Evolutionary conservation across 306 rosid genomes (phyloP), one percentile per base, ranked within the genome.

Genomic region (Styphnolobium japonicum): DNA sequence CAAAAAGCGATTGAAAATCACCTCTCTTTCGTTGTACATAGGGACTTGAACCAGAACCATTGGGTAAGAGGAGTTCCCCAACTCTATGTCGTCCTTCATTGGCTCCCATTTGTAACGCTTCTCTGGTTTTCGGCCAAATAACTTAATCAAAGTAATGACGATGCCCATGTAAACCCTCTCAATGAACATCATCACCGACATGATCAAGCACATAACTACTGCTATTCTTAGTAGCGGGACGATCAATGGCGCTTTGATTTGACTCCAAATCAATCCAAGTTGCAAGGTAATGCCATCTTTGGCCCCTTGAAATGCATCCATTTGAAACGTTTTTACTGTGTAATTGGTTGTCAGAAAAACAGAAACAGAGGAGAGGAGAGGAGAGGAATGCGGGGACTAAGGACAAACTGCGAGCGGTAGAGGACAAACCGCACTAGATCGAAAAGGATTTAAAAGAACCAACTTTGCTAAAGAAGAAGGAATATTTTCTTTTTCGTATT

Each of bases 21-120:
- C 98, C 98, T 95, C 98, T 89, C 92, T 85, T 86, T 95, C 98
- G 31, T 95, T 95, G 81, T 83, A 95, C 98, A 95, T 95, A 15
- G 98, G 98, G 81, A 95, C 88, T 84, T 95, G 98, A 46, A 95
- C 90, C 3, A 95, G 87, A 19, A 95, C 97, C 96, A 90, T 88
- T 0, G 98, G 98, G 68, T 91, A 87, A 82, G 82, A 87, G 2
- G 90, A 87, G 92, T 90, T 91, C 0, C 97, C 98, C 16, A 95
- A 73, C 92, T 95, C 98, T 4, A 85, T 60, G 23, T 92, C 98
- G 25, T 95, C 97, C 82, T 90, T 92, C 37, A 90, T 83, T 43
- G 98, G 84, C 85, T 95, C 98, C 92, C 97, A 95, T 62, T 88
- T 95, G 80, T 88, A 95, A 40, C 96, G 83, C 76, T 92, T 95